Base-by-base conservation (phyloP, 2,329 filamentous ascomycete genomes). In the Ceratocystis destructans region DNA sequence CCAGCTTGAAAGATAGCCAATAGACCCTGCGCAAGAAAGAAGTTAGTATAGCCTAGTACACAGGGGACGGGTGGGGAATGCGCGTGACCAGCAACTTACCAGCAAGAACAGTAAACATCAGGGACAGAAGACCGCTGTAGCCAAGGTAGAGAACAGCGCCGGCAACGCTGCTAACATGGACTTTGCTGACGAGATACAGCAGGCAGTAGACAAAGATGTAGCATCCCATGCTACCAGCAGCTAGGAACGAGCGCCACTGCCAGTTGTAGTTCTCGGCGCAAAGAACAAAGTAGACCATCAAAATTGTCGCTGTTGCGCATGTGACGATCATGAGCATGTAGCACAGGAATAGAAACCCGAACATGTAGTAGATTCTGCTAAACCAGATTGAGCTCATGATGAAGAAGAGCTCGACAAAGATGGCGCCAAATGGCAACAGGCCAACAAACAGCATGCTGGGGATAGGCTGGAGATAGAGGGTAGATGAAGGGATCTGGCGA, bases 351-450 rank as follows among this genome's bases (percentile, higher is more conserved):
- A 99, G 80, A 82, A 99, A 99, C 25, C 94, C 94, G 72, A 99
- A 99, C 94, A 99, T 99, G 82, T 99, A 99, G 81, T 99, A 99
- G 70, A 99, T 94, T 77, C 94, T 90, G 79, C 87, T 93, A 77
- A 95, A 96, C 94, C 94, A 99, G 74, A 99, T 93, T 31, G 90
- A 96, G 77, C 87, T 96, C 90, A 99, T 96, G 79, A 99, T 96
- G 77, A 97, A 97, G 82, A 96, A 97, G 1, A 99, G 85, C 78
- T 99, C 94, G 61, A 97, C 92, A 71, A 97, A 96, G 74, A 99
- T 97, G 69, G 94, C 93, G 61, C 89, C 91, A 72, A 99, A 99
- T 0, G 94, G 94, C 31, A 97, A 81, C 63, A 97, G 86, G 64
- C 94, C 94, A 28, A 95, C 93, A 25, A 97, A 82, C 17, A 96